Evolutionary conservation across 2,329 filamentous ascomycete genomes (phyloP).

Genomic region (Elsinoe ampelina): DNA sequence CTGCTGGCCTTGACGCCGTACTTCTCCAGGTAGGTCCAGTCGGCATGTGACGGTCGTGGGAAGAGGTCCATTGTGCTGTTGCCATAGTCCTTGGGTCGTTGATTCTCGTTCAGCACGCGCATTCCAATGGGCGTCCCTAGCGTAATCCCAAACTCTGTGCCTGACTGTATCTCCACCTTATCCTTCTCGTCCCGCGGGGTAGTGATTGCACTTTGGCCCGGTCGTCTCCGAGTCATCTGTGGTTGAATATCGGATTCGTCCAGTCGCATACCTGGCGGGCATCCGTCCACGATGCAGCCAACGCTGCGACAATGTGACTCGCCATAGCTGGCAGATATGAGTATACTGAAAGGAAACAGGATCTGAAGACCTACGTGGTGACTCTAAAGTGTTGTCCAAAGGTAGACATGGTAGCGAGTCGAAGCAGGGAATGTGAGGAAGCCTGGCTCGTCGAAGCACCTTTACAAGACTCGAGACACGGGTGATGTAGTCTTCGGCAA

Average conservation of each 20-base stretch:
- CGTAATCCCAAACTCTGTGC: constrained; percentile 81
- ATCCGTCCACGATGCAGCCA: constrained; percentile 89
- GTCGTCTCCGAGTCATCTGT: constrained; percentile 82
- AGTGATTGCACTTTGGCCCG: constrained; percentile 80
- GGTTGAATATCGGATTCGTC: constrained; percentile 82
- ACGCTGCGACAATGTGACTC: constrained; percentile 89
- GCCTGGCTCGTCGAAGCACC: too few relatives aligned
- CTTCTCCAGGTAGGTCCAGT: constrained; percentile 96
- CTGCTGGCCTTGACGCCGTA: constrained; percentile 89
- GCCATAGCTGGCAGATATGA: constrained; percentile 50
- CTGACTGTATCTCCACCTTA: constrained; percentile 81
- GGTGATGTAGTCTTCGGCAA: too few relatives aligned
- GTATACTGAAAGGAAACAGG: not conserved
- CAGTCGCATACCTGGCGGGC: constrained; percentile 77
- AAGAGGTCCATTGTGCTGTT: constrained; percentile 82
- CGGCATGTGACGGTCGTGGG: constrained; percentile 85
- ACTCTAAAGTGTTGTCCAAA: constrained; percentile 77
- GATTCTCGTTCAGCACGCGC: constrained; percentile 83
- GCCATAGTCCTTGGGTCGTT: constrained; percentile 85
- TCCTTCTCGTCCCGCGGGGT: constrained; percentile 93
- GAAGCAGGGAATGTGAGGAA: not conserved
- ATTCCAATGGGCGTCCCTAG: constrained; percentile 85
- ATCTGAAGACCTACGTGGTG: constrained; percentile 55
- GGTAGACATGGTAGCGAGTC: constrained; percentile 61
- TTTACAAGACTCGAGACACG: too few relatives aligned